Evolutionary conservation across 768 basidiomycete genomes (phyloP).

Genomic region (Dendrothele bispora): DNA sequence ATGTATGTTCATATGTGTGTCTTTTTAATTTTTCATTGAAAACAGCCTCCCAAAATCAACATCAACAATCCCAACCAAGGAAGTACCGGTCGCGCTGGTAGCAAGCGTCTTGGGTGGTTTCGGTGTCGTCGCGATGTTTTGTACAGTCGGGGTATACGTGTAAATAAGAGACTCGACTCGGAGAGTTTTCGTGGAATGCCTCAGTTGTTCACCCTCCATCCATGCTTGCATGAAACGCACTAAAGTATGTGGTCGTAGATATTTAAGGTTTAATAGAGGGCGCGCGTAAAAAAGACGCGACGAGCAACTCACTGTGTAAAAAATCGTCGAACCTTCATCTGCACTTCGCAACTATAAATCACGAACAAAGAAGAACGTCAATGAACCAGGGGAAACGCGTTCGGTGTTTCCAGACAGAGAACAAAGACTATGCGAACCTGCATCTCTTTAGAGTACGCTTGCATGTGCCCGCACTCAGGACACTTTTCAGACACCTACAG

Average conservation of each 20-base stretch:
- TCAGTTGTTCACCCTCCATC: slow-evolving; percentile 83
- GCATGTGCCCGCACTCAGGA: slow-evolving; percentile 80
- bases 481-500: slow-evolving; percentile 86
- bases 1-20: too few relatives aligned
- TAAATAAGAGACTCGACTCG: too few relatives aligned
- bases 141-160: slow-evolving; percentile 81
- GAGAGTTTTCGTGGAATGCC: background rate
- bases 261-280: slow-evolving; percentile 7
- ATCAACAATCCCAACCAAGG: slow-evolving; percentile 58
- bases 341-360: slow-evolving; percentile 72
- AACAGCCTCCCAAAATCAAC: slow-evolving; percentile 75
- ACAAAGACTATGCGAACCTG: slow-evolving; percentile 51
- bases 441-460: slow-evolving; percentile 86
- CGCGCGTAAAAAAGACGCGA: slow-evolving; percentile 2
- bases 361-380: background rate
- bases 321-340: slow-evolving; percentile 92
- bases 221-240: slow-evolving; percentile 77
- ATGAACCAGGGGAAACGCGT: background rate
- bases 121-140: slow-evolving; percentile 88
- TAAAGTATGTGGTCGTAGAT: slow-evolving; percentile 30
- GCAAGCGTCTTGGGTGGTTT: slow-evolving; percentile 85
- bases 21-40: slow-evolving; percentile 10
- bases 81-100: slow-evolving; percentile 65
- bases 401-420: too few relatives aligned
- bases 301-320: slow-evolving; percentile 75